Evolutionary conservation across 2,329 filamentous ascomycete species (phyloP).

Genomic region (Colletotrichum agaves): DNA sequence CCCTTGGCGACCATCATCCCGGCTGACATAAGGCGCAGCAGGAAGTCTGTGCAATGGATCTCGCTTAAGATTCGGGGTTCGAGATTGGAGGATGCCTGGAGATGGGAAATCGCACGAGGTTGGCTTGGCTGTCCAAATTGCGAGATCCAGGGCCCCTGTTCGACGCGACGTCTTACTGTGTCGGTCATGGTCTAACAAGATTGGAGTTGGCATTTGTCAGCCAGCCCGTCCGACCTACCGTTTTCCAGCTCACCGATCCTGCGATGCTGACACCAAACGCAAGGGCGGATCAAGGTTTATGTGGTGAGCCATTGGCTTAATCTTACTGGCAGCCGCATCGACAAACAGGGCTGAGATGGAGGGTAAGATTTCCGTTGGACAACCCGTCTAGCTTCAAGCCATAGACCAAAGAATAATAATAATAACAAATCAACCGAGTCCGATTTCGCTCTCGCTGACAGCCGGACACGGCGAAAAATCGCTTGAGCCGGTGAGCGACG

Average conservation of each 20-base stretch:
- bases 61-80: conserved; percentile 20
- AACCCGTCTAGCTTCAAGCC: not conserved
- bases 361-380: conserved; percentile 5
- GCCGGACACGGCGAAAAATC: not conserved
- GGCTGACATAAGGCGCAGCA: conserved; percentile 32
- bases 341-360: conserved; percentile 10
- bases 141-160: conserved; percentile 4
- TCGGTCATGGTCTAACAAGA: not conserved
- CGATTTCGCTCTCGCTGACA: conserved; percentile 30
- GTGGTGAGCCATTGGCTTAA: not conserved
- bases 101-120: conserved; percentile 20
- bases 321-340: conserved; percentile 5
- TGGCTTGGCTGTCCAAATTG: conserved; percentile 11
- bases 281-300: conserved; percentile 1
- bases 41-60: conserved; percentile 18
- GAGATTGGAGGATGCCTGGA: conserved; percentile 23
- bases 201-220: conserved; percentile 13
- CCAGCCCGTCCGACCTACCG: not conserved
- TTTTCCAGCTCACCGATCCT: conserved; percentile 19
- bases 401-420: not conserved
- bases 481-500: not conserved
- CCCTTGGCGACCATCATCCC: conserved; percentile 16
- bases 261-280: conserved; percentile 13
- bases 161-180: not conserved
- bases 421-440: not conserved